These are phyloP conservation scores for Penicillium nordicum DNA, from an alignment of 2,329 filamentous ascomycete species.

Conservation along the genomic window DNA sequence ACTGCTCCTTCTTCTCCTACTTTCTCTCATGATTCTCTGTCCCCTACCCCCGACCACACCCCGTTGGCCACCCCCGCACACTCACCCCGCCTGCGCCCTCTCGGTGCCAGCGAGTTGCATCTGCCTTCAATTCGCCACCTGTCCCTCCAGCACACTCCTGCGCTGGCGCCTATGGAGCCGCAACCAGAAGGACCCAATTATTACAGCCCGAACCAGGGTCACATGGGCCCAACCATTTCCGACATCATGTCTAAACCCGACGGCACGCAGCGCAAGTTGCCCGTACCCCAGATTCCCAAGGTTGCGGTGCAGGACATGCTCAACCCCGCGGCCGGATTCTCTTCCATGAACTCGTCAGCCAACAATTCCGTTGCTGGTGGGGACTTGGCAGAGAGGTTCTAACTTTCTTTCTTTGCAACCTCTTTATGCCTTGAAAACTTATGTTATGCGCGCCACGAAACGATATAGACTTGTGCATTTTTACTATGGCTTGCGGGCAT, in stretches of 20 bases:
- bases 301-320: conserved; percentile 83
- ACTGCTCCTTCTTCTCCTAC: conserved; percentile 94
- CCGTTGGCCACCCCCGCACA: conserved; percentile 95
- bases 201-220: conserved; percentile 54
- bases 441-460: conserved; percentile 38
- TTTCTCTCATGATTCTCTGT: conserved; percentile 92
- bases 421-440: conserved; percentile 13
- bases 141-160: conserved; percentile 63
- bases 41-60: conserved; percentile 95
- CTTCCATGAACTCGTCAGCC: conserved; percentile 73
- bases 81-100: conserved; percentile 83
- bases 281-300: conserved; percentile 83
- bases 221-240: conserved; percentile 73
- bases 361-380: conserved; percentile 73
- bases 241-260: conserved; percentile 92
- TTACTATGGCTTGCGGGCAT: conserved; percentile 35
- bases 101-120: conserved; percentile 68
- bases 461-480: conserved; percentile 42
- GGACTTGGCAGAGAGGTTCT: conserved; percentile 60
- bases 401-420: conserved; percentile 10
- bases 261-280: conserved; percentile 82
- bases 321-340: conserved; percentile 62
- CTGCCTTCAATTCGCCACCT: conserved; percentile 79
- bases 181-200: conserved; percentile 58
- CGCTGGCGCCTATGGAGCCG: conserved; percentile 68